A percentile compares a stretch with the other conserved stretches of the same genome.
Conservation (phyloP, 495 filamentous ascomycete genomes). For the Penicillium samsonianum region DNA sequence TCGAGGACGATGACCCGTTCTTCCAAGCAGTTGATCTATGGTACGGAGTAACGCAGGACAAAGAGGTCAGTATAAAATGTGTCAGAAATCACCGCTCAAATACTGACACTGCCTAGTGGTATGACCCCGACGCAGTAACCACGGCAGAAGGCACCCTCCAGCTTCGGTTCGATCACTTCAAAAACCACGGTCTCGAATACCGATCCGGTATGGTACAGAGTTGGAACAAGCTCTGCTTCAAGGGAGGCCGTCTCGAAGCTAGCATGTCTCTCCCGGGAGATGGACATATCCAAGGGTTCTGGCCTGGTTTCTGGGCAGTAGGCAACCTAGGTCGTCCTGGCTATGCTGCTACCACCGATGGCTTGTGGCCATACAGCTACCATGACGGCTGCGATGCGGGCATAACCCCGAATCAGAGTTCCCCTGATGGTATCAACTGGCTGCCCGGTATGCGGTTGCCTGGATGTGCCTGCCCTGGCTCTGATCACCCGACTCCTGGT, state of each 20-base stretch:
- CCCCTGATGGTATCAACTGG: constrained; percentile 64
- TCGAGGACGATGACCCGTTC: constrained; percentile 71
- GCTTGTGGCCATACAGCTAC: constrained; percentile 82
- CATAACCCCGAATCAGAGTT: constrained; percentile 77
- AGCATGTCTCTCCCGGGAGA: constrained; percentile 72
- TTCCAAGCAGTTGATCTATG: constrained; percentile 73
- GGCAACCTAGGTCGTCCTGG: constrained; percentile 72
- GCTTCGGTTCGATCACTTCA: constrained; percentile 65
- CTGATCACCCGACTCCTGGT: constrained; percentile 73
- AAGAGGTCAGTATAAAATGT: constrained; percentile 53
- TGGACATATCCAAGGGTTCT: constrained; percentile 70
- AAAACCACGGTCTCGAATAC: constrained; percentile 69
- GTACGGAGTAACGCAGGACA: constrained; percentile 77
- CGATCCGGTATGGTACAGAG: constrained; percentile 81
- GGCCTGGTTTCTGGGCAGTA: constrained; percentile 84
- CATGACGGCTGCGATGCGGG: constrained; percentile 70
- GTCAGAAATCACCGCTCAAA: neutral
- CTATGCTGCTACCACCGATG: constrained; percentile 69
- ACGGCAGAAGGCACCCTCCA: constrained; percentile 68
- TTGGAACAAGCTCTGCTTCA: constrained; percentile 81
- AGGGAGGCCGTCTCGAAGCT: constrained; percentile 74
- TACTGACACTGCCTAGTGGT: constrained; percentile 56
- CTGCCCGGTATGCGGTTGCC: constrained; percentile 76
- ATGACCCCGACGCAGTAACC: constrained; percentile 74
- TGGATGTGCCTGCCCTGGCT: constrained; percentile 63